These are phyloP conservation scores for Coemansia sp. DNA, from an alignment of 192 early-diverging fungal species.

Conservation along the genomic window DNA sequence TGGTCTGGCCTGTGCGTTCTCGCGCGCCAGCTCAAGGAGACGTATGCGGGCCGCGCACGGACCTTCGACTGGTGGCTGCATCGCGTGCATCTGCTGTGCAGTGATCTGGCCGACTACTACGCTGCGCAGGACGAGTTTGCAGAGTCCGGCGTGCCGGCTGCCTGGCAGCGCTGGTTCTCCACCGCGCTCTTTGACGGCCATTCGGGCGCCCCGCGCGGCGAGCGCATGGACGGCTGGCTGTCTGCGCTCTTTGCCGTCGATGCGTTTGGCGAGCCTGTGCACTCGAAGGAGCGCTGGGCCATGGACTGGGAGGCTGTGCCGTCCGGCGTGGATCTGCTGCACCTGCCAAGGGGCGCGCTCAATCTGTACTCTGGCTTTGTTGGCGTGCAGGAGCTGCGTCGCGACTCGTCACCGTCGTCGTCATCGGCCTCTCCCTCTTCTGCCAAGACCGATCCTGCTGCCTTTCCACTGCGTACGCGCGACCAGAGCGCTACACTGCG, in stretches of 20 bases:
- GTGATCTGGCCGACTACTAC: slow-evolving; percentile 49
- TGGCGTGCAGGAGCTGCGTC: slow-evolving; percentile 36
- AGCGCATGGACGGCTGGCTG: slow-evolving; percentile 47
- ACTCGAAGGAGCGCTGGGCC: slow-evolving; percentile 27
- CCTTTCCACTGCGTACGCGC: slow-evolving; percentile 6
- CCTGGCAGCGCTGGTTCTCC: slow-evolving; percentile 29
- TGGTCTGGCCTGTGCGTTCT: slow-evolving; percentile 48
- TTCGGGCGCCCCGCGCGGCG: slow-evolving; percentile 26
- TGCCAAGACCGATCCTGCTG: background rate
- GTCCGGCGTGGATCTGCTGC: slow-evolving; percentile 46
- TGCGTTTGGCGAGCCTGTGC: slow-evolving; percentile 18
- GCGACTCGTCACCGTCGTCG: background rate
- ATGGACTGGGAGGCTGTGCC: slow-evolving; percentile 43
- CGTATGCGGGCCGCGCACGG: slow-evolving; percentile 11
- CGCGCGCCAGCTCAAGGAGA: slow-evolving; percentile 41
- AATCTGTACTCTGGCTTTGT: slow-evolving; percentile 55
- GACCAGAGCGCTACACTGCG: slow-evolving; percentile 20
- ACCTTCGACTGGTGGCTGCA: slow-evolving; percentile 52
- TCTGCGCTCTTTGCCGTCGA: slow-evolving; percentile 39
- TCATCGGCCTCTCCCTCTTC: no score
- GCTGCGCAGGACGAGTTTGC: slow-evolving; percentile 38
- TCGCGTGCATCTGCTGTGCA: slow-evolving; percentile 37
- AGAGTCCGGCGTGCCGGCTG: slow-evolving; percentile 5
- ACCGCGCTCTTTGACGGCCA: slow-evolving; percentile 46
- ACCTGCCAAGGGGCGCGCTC: slow-evolving; percentile 4